Percentiles rank a stretch among this genome's conserved stretches.
Conservation (phyloP, 2,329 filamentous ascomycete genomes). For the Phialophora expanda region DNA sequence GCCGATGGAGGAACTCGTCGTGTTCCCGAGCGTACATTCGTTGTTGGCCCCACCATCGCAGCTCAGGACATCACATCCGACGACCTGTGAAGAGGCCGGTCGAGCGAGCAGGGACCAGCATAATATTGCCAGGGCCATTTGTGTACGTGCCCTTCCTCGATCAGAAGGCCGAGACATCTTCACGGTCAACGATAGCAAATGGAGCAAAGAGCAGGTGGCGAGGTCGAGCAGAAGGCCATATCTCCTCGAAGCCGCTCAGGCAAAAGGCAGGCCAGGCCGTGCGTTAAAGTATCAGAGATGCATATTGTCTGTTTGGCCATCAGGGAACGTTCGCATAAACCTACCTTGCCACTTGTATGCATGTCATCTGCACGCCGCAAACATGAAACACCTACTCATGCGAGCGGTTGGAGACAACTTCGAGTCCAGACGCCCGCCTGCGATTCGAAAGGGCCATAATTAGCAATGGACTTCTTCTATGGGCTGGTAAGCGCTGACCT, state of each 20-base stretch:
- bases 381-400: conserved; percentile 21
- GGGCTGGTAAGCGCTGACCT: conserved; percentile 20
- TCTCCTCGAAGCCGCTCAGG: conserved; percentile 11
- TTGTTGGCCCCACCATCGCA: conserved; percentile 23
- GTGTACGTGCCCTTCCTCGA: background rate
- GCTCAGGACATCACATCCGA: conserved; percentile 28
- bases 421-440: conserved; percentile 2
- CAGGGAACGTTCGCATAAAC: background rate
- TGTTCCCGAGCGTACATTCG: conserved; percentile 28
- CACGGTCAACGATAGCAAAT: conserved; percentile 16
- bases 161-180: conserved; percentile 7
- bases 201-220: background rate
- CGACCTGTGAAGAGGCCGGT: conserved; percentile 14
- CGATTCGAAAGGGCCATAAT: conserved; percentile 17
- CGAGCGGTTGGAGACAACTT: conserved; percentile 12
- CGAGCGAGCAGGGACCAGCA: conserved; percentile 13
- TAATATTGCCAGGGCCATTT: conserved; percentile 12
- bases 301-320: background rate
- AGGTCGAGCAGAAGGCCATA: conserved; percentile 24
- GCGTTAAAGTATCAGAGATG: conserved; percentile 3
- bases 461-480: conserved; percentile 23
- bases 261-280: background rate
- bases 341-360: conserved; percentile 15
- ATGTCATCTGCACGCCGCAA: conserved; percentile 19
- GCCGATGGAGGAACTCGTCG: conserved; percentile 27